phyloP scores from a whole-genome alignment of 495 filamentous ascomycete species.

The Pyronema domesticum region DNA sequence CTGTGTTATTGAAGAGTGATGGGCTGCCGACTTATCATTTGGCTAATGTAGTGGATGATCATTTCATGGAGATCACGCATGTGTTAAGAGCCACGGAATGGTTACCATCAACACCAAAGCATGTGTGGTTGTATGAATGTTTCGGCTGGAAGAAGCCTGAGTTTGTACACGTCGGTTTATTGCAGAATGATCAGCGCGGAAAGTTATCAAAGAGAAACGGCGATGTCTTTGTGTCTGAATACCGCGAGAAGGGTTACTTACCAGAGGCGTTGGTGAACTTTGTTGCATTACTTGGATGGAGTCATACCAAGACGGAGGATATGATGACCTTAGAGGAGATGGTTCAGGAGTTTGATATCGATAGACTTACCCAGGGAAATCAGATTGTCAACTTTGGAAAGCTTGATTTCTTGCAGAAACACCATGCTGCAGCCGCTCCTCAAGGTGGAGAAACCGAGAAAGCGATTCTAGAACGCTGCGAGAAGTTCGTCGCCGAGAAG shows the following conservation, averaged over 20 bases:
- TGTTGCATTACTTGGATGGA: constrained; percentile 73
- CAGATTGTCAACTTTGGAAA: constrained; percentile 69
- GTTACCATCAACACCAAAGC: constrained; percentile 83
- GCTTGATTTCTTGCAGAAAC: constrained; percentile 59
- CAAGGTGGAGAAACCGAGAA: constrained; percentile 16
- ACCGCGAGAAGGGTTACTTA: constrained; percentile 49
- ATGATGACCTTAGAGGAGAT: constrained; percentile 54
- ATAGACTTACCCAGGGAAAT: constrained; percentile 68
- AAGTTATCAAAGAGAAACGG: constrained; percentile 82
- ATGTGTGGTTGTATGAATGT: constrained; percentile 68
- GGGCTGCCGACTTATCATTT: constrained; percentile 90
- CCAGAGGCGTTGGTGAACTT: constrained; percentile 67
- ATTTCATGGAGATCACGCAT: constrained; percentile 85
- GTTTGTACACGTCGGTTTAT: constrained; percentile 78
- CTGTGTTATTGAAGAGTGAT: constrained; percentile 75
- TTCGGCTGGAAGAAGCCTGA: constrained; percentile 71
- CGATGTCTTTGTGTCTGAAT: constrained; percentile 50
- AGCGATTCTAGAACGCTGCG: constrained; percentile 24
- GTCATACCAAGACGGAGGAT: constrained; percentile 41
- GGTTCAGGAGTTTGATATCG: constrained; percentile 51
- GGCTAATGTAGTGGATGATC: constrained; percentile 92
- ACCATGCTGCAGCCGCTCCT: constrained; percentile 34
- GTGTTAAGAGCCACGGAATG: constrained; percentile 80
- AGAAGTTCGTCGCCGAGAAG: constrained; percentile 21
- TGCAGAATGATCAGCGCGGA: constrained; percentile 53